A percentile compares a stretch with the other conserved stretches of the same genome.
Conservation (phyloP, 805 yeast genomes). For the Spathaspora boniae region DNA sequence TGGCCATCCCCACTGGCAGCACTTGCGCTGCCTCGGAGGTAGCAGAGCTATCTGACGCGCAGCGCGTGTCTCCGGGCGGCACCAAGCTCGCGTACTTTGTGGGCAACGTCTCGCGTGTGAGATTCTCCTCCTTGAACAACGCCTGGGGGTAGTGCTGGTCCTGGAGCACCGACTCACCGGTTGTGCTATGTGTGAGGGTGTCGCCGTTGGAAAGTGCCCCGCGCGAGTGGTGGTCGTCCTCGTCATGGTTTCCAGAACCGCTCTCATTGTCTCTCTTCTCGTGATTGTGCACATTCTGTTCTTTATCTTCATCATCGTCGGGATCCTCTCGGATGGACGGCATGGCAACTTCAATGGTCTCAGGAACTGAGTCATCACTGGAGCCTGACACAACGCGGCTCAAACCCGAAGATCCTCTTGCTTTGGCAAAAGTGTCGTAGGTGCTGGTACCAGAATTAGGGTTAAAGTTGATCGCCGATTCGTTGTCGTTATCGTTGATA, state of each 20-base stretch:
- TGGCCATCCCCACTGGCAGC: background rate
- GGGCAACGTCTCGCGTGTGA: constrained; percentile 15
- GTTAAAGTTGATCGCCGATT: constrained; percentile 26
- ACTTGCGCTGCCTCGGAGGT: background rate
- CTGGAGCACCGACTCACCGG: constrained; percentile 23
- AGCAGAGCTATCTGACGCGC: constrained; percentile 1
- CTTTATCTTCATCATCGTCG: constrained; percentile 17
- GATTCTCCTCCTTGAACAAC: constrained; percentile 23
- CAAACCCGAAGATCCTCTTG: constrained; percentile 19
- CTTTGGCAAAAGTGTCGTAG: constrained; percentile 30
- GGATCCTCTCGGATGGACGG: constrained; percentile 35
- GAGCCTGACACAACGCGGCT: constrained; percentile 16
- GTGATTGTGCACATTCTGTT: no score
- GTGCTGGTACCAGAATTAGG: constrained; percentile 12
- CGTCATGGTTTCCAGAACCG: no score
- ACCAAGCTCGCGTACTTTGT: constrained; percentile 27
- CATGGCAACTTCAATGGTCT: constrained; percentile 35
- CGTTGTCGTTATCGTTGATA: constrained; percentile 42
- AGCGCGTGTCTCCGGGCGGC: constrained; percentile 3
- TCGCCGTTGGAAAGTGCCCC: constrained; percentile 5
- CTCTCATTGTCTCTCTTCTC: no score
- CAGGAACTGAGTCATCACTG: constrained; percentile 36
- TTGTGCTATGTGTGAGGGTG: constrained; percentile 7
- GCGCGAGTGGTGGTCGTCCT: constrained; percentile 3
- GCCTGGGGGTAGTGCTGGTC: constrained; percentile 18